These are phyloP conservation scores for Russula compacta DNA, from an alignment of 768 basidiomycete species.

Conservation along the genomic window DNA sequence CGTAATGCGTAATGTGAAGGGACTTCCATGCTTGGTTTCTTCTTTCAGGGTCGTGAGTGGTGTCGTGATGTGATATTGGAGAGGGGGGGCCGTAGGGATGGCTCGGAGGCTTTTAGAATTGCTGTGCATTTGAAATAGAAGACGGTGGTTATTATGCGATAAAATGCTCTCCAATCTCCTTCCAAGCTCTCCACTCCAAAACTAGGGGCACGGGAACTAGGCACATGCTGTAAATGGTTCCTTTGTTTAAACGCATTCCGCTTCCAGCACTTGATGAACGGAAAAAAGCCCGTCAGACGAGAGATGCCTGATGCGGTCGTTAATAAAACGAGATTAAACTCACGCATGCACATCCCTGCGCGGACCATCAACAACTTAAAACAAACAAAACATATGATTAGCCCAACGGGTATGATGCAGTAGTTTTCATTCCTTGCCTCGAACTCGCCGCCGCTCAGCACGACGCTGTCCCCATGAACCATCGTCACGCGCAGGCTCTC, in stretches of 20 bases:
- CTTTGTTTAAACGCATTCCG: conserved; percentile 3
- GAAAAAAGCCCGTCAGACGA: conserved; percentile 5
- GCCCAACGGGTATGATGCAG: not conserved
- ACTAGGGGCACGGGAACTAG: not conserved
- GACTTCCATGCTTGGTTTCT: too few relatives aligned
- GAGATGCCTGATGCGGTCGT: not conserved
- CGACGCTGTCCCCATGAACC: conserved; percentile 15
- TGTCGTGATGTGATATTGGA: too few relatives aligned
- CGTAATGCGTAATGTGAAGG: too few relatives aligned
- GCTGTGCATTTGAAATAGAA: not conserved
- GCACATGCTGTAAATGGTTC: not conserved
- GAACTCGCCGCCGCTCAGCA: conserved; percentile 4
- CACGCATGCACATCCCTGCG: conserved; percentile 17
- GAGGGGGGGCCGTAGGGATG: not conserved
- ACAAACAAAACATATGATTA: not conserved
- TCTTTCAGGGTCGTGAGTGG: not conserved
- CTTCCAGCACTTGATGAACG: conserved; percentile 10
- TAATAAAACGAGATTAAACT: not conserved
- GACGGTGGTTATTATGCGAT: not conserved
- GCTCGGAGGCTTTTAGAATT: not conserved
- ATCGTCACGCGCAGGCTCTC: conserved; percentile 19
- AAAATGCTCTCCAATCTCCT: not conserved
- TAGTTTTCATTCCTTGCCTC: not conserved
- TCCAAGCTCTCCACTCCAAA: too few relatives aligned
- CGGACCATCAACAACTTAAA: conserved; percentile 5